Base-by-base conservation (phyloP, 73 alveolate species). In the Paramecium caudatum region DNA sequence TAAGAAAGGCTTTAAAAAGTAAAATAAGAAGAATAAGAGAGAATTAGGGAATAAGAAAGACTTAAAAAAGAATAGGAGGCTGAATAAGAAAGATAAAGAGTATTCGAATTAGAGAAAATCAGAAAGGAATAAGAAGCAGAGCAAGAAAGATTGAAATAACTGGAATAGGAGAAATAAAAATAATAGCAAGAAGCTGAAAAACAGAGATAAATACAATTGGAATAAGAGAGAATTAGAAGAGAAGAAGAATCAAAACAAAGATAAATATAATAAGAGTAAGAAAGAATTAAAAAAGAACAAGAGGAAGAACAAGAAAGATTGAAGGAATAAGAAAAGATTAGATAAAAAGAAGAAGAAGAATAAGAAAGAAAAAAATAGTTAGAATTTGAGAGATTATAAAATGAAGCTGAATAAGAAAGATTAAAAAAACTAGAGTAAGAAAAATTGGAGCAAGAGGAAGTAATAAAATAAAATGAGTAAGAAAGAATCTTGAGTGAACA, bases 291-390 rank as follows among this genome's bases (percentile, higher is more conserved):
- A 63, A 12, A 50, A 33, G 49, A 63, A 13, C 9, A 25, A 25
- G 82, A 37, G 2, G 87, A 61, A 15, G 87, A 70, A 70, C 7
- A 70, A 15, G 48, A 5, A 19, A 37, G 68, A 43, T 43, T 15
- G 15, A 0, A 15, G 19, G 84, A 68, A 68, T 7, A 68, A 15
- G 45, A 68, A 33, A 68, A 27, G 25, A 5, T 5, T 5, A 23
- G 47, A 68, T 33, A 33, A 36, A 9, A 23, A 68, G 84, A 68
- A 63, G 48, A 25, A 13, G 27, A 21, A 17, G 50, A 30, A 63
- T 5, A 48, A 5, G 70, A 48, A n/a, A 48, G 30, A 48, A 5
- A 48, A 16, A 12, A n/a, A 16, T n/a, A 48, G 10, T 7, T 41
- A 7, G 49, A 41, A 41, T 6, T 10, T 7, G 6, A 50, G 19